phyloP scores from a whole-genome alignment of 805 yeast genomes.

The Martiniozyma abietophila region DNA sequence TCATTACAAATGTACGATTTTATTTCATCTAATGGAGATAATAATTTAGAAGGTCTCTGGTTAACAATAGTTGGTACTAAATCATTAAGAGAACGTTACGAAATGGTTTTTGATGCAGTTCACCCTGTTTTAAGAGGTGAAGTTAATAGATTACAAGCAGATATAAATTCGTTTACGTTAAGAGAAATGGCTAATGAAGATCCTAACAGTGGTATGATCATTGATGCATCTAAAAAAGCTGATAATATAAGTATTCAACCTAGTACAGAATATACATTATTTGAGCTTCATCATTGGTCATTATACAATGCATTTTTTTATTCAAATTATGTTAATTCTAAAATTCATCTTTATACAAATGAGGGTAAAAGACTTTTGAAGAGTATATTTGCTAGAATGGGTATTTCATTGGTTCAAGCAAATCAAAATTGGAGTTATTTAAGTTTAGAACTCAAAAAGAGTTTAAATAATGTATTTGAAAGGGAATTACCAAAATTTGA shows the following conservation, averaged over 20 bases:
- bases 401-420: constrained; percentile 80
- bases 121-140: constrained; percentile 76
- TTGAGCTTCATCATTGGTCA: constrained; percentile 86
- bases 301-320: constrained; percentile 84
- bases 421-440: constrained; percentile 88
- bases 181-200: background rate
- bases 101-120: constrained; percentile 62
- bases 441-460: constrained; percentile 70
- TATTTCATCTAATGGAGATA: constrained; percentile 74
- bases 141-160: constrained; percentile 54
- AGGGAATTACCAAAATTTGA: constrained; percentile 70
- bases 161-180: constrained; percentile 7
- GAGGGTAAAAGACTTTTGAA: constrained; percentile 82
- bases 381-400: constrained; percentile 94
- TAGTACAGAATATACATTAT: constrained; percentile 80
- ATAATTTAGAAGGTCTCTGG: constrained; percentile 67
- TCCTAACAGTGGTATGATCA: constrained; percentile 8
- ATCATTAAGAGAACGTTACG: constrained; percentile 63
- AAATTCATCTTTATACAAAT: constrained; percentile 81
- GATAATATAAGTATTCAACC: constrained; percentile 38
- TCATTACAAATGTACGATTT: constrained; percentile 76
- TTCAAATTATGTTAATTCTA: constrained; percentile 85
- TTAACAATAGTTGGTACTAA: constrained; percentile 81
- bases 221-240: constrained; percentile 23
- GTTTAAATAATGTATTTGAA: constrained; percentile 57